Evolutionary conservation across 805 yeast species (phyloP), one percentile per base, ranked within the genome.

Genomic region (Pichia scutulata): DNA sequence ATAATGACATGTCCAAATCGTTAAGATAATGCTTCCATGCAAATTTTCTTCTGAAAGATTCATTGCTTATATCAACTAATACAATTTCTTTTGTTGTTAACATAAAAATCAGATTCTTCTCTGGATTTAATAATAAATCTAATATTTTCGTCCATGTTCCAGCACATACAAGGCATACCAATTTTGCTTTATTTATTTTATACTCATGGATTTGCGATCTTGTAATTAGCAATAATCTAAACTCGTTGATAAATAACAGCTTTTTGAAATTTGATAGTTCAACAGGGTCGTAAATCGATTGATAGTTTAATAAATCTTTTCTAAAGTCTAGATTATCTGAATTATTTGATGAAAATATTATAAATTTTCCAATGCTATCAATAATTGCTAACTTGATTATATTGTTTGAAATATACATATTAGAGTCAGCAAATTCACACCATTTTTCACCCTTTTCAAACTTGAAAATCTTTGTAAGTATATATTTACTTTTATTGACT

Each of bases 1-100:
- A 13, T 10, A 28, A 13, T 0, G 87, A 73, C 1, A 76, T 74
- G 56, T 87, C 95, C 0, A 62, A 55, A 8, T 75, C 71, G 41
- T 75, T 73, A 22, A 85, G 64, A 52, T 68, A 77, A 63, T 89
- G 96, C 53, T 82, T 84, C 90, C 95, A 86, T 0, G 90, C 76
- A 1, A 88, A 58, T 2, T 78, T 52, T 51, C 85, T 71, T 28
- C 66, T 66, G n/a, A 78, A 28, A 4, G n/a, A 60, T 13, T 67
- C 65, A 16, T 55, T 48, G 18, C 61, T 61, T 2, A 57, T 44
- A 13, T 69, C 69, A 19, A 83, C 57, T 73, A 89, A 68, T 0
- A 80, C 74, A 8, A 89, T 47, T 57, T 86, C 90, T 50, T 75
- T 77, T 0, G 89, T 75, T 0, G 95, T 86, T 25, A 89, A 65